A percentile compares a stretch with the other conserved stretches of the same genome.
Conservation (phyloP, 768 basidiomycete species). For the Rhodotorula paludigena region DNA sequence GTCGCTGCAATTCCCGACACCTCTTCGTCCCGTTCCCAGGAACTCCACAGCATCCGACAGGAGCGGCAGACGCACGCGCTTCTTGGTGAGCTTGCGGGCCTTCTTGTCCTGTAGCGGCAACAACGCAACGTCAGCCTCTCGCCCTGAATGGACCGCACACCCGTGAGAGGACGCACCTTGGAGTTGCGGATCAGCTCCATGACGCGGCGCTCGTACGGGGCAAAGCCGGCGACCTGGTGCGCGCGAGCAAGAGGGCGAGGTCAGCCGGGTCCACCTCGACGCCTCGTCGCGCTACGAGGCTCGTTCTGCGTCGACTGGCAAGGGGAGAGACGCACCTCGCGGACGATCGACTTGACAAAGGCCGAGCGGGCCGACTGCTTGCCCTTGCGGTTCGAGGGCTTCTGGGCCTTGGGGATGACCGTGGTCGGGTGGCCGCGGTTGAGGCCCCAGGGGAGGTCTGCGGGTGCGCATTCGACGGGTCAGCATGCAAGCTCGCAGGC, state of each 20-base stretch:
- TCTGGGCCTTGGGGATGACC: constrained; percentile 29
- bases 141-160: neutral
- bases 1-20: too few species aligned
- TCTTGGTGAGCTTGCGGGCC: constrained; percentile 98
- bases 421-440: constrained; percentile 43
- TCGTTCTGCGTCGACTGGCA: too few species aligned
- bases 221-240: constrained; percentile 54
- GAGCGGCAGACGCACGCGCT: constrained; percentile 59
- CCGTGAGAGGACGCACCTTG: constrained; percentile 17
- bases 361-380: constrained; percentile 80
- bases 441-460: constrained; percentile 41
- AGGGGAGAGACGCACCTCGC: constrained; percentile 55
- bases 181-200: constrained; percentile 63
- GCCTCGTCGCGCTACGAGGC: too few species aligned
- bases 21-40: too few species aligned
- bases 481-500: too few species aligned
- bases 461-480: too few species aligned
- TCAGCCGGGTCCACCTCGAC: too few species aligned
- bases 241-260: neutral
- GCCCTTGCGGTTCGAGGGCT: constrained; percentile 70
- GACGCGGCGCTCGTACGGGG: constrained; percentile 79
- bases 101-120: constrained; percentile 75
- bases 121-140: neutral
- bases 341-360: constrained; percentile 85
- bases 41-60: too few species aligned